These are phyloP conservation scores for Saxophila tyrrhenica DNA, from an alignment of 495 filamentous ascomycete genomes.

Conservation along the genomic window DNA sequence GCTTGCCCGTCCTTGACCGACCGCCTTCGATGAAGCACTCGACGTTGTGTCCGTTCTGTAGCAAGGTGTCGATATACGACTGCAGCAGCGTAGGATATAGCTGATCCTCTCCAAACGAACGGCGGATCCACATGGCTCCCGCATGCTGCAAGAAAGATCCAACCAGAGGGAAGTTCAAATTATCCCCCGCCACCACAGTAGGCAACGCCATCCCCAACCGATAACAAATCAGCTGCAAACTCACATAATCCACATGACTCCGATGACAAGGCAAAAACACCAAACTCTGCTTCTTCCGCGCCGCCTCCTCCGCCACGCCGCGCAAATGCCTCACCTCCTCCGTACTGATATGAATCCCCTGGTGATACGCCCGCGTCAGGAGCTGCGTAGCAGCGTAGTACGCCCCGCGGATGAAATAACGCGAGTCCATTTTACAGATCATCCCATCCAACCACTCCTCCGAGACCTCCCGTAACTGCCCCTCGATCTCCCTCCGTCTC, in stretches of 20 bases:
- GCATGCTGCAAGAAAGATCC: conserved; percentile 89
- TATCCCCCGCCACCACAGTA: conserved; percentile 91
- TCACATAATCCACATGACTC: conserved; percentile 92
- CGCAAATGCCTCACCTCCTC: conserved; percentile 80
- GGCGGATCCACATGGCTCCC: conserved; percentile 90
- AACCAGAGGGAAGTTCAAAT: conserved; percentile 84
- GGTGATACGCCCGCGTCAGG: conserved; percentile 84
- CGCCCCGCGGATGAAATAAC: conserved; percentile 77
- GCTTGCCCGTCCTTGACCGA: conserved; percentile 82
- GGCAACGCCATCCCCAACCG: conserved; percentile 78
- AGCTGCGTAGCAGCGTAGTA: conserved; percentile 86
- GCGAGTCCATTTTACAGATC: conserved; percentile 99
- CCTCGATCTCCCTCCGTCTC: conserved; percentile 19
- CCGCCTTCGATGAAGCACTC: conserved; percentile 76
- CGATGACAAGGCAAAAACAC: conserved; percentile 92
- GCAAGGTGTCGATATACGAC: conserved; percentile 84
- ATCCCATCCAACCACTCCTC: conserved; percentile 80
- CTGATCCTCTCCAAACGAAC: conserved; percentile 84
- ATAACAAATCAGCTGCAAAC: conserved; percentile 87
- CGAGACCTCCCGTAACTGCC: conserved; percentile 56
- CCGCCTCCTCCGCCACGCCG: conserved; percentile 68
- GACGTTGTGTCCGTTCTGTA: conserved; percentile 84
- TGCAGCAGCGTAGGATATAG: conserved; percentile 87
- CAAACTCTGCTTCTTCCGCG: conserved; percentile 81
- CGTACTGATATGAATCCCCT: conserved; percentile 89